phyloP scores from a whole-genome alignment of 768 basidiomycete species.

The Tricholoma sp. region DNA sequence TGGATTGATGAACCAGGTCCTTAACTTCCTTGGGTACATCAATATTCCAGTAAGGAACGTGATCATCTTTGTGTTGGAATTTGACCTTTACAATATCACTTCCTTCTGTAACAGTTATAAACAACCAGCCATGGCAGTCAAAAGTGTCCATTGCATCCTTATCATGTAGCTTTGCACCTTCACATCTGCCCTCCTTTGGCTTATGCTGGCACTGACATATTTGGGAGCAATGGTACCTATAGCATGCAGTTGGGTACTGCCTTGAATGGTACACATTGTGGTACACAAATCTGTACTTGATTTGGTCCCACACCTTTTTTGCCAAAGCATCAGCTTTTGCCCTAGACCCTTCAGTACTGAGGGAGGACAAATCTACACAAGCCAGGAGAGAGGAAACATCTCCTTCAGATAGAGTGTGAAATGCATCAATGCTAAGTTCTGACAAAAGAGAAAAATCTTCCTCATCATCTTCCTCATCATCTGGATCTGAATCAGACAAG shows the following conservation, averaged over 20 bases:
- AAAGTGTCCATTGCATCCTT: not conserved
- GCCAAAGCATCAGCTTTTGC: not conserved
- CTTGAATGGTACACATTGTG: too few species aligned
- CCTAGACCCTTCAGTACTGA: not conserved
- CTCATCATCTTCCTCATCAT: not conserved
- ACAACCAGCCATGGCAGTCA: not conserved
- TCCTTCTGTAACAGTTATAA: not conserved
- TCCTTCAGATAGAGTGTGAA: not conserved
- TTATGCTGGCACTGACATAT: not conserved
- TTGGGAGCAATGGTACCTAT: not conserved
- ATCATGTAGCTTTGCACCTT: not conserved
- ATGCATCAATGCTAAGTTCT: not conserved
- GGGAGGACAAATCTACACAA: not conserved
- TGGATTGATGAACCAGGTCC: slow-evolving; percentile 5
- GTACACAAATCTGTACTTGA: not conserved
- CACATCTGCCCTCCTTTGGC: not conserved
- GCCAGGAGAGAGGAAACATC: not conserved
- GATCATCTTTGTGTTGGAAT: not conserved
- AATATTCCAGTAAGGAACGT: not conserved
- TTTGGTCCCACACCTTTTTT: not conserved
- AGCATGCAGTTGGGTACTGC: too few species aligned
- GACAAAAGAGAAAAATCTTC: not conserved
- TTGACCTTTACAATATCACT: not conserved
- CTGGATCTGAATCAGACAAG: not conserved
- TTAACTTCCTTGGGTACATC: not conserved